Evolutionary conservation across 2,329 filamentous ascomycete genomes (phyloP).

Genomic region (Penicillium occitanis): DNA sequence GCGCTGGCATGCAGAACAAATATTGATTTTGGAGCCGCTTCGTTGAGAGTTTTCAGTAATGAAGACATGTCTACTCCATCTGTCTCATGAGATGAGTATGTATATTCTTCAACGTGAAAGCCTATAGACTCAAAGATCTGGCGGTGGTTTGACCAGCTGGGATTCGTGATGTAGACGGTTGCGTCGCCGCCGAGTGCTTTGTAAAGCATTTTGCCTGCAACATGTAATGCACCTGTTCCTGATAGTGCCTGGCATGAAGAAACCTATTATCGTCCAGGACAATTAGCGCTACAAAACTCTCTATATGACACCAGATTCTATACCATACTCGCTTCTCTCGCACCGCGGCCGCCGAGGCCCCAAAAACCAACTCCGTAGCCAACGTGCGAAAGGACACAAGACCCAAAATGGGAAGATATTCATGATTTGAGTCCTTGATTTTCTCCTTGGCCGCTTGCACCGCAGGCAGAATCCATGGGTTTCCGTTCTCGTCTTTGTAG

Average conservation of each 20-base stretch:
- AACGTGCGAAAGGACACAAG: slow-evolving; percentile 76
- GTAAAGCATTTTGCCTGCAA: slow-evolving; percentile 52
- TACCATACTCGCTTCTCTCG: slow-evolving; percentile 10
- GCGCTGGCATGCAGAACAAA: slow-evolving; percentile 90
- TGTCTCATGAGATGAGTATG: slow-evolving; percentile 22
- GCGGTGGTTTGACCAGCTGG: slow-evolving; percentile 97
- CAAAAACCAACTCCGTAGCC: slow-evolving; percentile 81
- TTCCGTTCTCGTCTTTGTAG: slow-evolving; percentile 86
- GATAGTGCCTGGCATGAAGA: slow-evolving; percentile 39
- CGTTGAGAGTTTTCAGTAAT: slow-evolving; percentile 48
- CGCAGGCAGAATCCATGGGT: slow-evolving; percentile 90
- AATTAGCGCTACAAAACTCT: not conserved
- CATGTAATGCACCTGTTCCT: slow-evolving; percentile 34
- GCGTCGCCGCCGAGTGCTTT: slow-evolving; percentile 90
- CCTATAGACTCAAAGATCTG: slow-evolving; percentile 90
- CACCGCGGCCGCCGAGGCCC: slow-evolving; percentile 34
- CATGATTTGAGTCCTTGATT: slow-evolving; percentile 86
- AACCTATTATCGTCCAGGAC: not conserved
- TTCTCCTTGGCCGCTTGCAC: slow-evolving; percentile 81
- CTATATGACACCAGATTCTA: not conserved
- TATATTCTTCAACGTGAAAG: slow-evolving; percentile 59
- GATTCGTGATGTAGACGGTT: slow-evolving; percentile 78
- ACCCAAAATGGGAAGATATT: slow-evolving; percentile 93
- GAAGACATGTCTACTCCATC: not conserved
- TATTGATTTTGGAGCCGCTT: slow-evolving; percentile 72